Conservation (phyloP, 176 grass and related monocot genomes). For the Musa beccarii region DNA sequence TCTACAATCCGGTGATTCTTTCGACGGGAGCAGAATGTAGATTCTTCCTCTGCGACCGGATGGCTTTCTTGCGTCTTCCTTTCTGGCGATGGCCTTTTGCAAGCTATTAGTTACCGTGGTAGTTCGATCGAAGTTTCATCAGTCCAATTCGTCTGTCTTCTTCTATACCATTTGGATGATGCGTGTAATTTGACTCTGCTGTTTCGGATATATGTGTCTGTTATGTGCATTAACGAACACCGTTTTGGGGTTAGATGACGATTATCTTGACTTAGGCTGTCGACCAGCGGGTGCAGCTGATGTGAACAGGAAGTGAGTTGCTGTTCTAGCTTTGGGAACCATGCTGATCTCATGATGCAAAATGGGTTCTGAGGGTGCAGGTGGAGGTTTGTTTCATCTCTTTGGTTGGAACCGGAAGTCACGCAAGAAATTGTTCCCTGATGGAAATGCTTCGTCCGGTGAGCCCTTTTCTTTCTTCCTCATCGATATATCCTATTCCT, state of each 20-base stretch:
- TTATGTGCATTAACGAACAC: no score
- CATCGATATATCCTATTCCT: background rate
- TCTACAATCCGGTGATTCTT: background rate
- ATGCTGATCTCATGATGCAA: background rate
- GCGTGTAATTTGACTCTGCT: background rate
- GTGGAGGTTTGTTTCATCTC: conserved; percentile 21
- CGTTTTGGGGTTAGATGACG: no score
- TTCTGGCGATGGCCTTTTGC: background rate
- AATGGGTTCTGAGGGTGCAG: conserved; percentile 24
- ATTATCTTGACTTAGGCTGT: no score
- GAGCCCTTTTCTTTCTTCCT: conserved; percentile 22
- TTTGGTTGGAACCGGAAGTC: conserved; percentile 71
- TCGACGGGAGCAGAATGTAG: background rate
- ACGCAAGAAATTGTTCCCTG: conserved; percentile 21
- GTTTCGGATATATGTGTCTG: no score
- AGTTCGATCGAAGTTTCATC: background rate
- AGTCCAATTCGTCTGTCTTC: no score
- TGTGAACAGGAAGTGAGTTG: conserved; percentile 16
- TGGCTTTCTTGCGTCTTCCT: background rate
- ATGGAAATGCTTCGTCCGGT: conserved; percentile 9
- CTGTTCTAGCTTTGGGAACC: conserved; percentile 23
- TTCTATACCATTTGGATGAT: no score
- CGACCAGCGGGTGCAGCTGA: background rate
- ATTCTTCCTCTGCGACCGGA: background rate
- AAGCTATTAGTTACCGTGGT: no score